phyloP scores from a whole-genome alignment of 2,329 filamentous ascomycete genomes.

The Trichoderma guizhouense region DNA sequence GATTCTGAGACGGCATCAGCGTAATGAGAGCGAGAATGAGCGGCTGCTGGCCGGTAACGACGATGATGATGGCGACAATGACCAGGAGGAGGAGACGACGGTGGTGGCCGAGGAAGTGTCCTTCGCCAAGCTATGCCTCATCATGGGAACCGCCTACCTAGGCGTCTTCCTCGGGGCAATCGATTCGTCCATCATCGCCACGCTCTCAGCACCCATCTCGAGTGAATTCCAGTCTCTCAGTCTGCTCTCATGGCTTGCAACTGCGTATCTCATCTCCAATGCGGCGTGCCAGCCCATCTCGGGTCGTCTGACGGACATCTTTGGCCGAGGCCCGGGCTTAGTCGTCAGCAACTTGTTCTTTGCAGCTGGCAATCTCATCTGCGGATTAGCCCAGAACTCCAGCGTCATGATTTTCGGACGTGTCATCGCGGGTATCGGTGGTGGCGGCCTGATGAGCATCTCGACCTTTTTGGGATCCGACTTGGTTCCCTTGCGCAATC shows the following conservation, averaged over 20 bases:
- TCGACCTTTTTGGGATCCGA: conserved; percentile 67
- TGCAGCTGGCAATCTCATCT: conserved; percentile 75
- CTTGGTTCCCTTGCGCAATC: conserved; percentile 67
- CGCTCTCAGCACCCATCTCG: conserved; percentile 77
- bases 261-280: conserved; percentile 84
- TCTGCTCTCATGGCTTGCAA: conserved; percentile 82
- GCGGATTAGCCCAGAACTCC: conserved; percentile 66
- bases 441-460: conserved; percentile 74
- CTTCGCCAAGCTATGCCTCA: conserved; percentile 48
- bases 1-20: conserved; percentile 13
- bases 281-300: conserved; percentile 82
- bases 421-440: conserved; percentile 77
- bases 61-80: conserved; percentile 3
- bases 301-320: conserved; percentile 84
- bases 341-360: conserved; percentile 80
- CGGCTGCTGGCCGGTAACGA: background rate
- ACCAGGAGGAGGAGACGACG: conserved; percentile 42
- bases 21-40: background rate
- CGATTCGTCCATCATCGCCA: conserved; percentile 82
- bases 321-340: conserved; percentile 73
- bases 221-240: conserved; percentile 78
- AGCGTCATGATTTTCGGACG: conserved; percentile 72
- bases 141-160: conserved; percentile 54
- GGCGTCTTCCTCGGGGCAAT: conserved; percentile 63
- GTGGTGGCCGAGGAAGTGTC: conserved; percentile 49